Evolutionary conservation across 2,329 filamentous ascomycete genomes (phyloP), one percentile per base, ranked within the genome.

Genomic region (Coccinonectria pachysandricola): DNA sequence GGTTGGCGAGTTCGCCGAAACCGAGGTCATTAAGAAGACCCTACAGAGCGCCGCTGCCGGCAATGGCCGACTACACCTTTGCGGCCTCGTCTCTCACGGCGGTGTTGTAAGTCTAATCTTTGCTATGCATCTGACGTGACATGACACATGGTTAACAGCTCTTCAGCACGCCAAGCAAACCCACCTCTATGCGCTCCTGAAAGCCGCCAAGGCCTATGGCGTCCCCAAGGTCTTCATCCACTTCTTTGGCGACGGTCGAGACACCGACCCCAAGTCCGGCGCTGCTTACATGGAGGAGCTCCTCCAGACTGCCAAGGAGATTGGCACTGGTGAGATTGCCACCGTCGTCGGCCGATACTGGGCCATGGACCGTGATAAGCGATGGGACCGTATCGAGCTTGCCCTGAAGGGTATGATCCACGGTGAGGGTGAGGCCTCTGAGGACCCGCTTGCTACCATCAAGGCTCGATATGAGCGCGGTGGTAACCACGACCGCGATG

Each of bases 351-450:
- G 91, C 34, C 78, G 88, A 45, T 98, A 96, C 76, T 98, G 83
- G 59, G 85, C 86, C 60, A 98, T 98, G 91, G 91, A 98, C 67
- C 87, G 91, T 45, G 91, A 98, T 59, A 96, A 96, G 84, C 77
- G 91, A 56, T 98, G 91, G 91, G 91, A 98, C 53, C 75, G 91
- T 53, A 69, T 94, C 42, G 84, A 95, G 65, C 49, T 94, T 43
- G 91, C 81, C 43, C 65, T 98, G 54, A 88, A 91, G 62, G 91
- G 84, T 34, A 54, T 98, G 46, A 64, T 94, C 23, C 65, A 72
- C 8, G 88, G 91, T 34, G 84, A 95, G 57, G 91, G 91, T 33
- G 86, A 95, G 59, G 72, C 77, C 34, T 82, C 75, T 56, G 72
- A 69, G 23, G 91, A 98, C 55, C 84, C 86, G 5, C 75, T 96